Percentiles rank a stretch among this genome's conserved stretches.
Evolutionary conservation across 2,329 filamentous ascomycete genomes (phyloP).

Genomic region (Pyrenophora graminea): DNA sequence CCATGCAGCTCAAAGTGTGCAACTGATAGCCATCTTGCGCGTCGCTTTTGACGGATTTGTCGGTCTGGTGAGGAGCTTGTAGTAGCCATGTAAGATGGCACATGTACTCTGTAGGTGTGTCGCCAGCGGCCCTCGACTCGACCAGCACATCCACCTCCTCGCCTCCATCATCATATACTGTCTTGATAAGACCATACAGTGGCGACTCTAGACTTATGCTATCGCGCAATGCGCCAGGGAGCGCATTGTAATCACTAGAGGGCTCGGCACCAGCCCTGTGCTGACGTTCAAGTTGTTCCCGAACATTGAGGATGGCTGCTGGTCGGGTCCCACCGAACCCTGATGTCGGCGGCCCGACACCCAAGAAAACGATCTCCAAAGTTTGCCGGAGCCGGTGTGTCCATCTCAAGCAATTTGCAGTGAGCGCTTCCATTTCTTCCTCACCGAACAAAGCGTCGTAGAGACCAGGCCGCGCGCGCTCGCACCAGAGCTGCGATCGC

Average conservation of each 20-base stretch:
- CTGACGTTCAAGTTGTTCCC: slow-evolving; percentile 17
- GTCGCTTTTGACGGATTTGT: slow-evolving; percentile 3
- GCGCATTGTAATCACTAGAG: slow-evolving; percentile 10
- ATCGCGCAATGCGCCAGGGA: slow-evolving; percentile 14
- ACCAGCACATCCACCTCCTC: slow-evolving; percentile 50
- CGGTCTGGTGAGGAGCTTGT: slow-evolving; percentile 9
- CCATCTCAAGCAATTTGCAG: slow-evolving; percentile 7
- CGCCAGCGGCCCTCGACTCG: slow-evolving; percentile 73
- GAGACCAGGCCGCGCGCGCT: slow-evolving; percentile 10
- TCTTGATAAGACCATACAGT: slow-evolving; percentile 11
- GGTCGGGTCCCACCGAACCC: slow-evolving; percentile 10
- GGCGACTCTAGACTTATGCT: neutral
- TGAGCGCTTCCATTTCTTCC: slow-evolving; percentile 14
- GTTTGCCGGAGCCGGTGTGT: slow-evolving; percentile 16
- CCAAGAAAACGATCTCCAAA: slow-evolving; percentile 15
- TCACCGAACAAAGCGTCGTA: slow-evolving; percentile 11
- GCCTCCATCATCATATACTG: slow-evolving; percentile 14
- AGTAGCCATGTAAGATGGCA: slow-evolving; percentile 22
- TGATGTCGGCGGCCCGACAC: slow-evolving; percentile 12
- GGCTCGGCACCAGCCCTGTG: slow-evolving; percentile 11
- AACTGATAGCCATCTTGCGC: slow-evolving; percentile 12
- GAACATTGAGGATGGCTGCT: slow-evolving; percentile 14
- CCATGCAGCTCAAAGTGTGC: slow-evolving; percentile 18
- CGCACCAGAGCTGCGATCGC: slow-evolving; percentile 14
- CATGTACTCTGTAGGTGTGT: slow-evolving; percentile 15